phyloP scores from a whole-genome alignment of 1,139 yeast genomes.

The Yamadazyma epiphylla region DNA sequence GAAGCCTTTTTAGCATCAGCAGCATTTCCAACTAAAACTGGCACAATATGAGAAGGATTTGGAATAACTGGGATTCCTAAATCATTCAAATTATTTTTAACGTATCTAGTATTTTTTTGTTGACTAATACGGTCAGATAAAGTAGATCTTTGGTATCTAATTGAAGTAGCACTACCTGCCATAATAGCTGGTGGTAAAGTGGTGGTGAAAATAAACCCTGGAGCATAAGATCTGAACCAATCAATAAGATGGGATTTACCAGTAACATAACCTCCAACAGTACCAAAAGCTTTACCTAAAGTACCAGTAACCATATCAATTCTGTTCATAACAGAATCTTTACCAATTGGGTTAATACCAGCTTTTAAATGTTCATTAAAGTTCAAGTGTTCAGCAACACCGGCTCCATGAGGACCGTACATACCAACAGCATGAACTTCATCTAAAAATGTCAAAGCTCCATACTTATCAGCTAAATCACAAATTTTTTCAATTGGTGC shows the following conservation, averaged over 20 bases:
- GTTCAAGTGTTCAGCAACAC: conserved; percentile 95
- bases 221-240: conserved; percentile 95
- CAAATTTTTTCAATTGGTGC: conserved; percentile 92
- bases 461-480: conserved; percentile 94
- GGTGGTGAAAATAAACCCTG: conserved; percentile 96
- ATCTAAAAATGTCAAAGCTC: conserved; percentile 93
- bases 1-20: conserved; percentile 88
- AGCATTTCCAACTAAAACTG: conserved; percentile 92
- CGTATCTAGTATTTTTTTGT: conserved; percentile 82
- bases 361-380: conserved; percentile 72
- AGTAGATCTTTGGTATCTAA: conserved; percentile 78
- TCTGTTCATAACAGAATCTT: conserved; percentile 73
- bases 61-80: conserved; percentile 94
- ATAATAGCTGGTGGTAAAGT: conserved; percentile 94
- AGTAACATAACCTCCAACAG: conserved; percentile 97
- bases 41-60: conserved; percentile 96
- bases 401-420: conserved; percentile 99
- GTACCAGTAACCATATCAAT: conserved; percentile 97
- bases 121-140: conserved; percentile 77
- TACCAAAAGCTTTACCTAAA: conserved; percentile 93
- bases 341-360: conserved; percentile 48
- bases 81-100: conserved; percentile 63
- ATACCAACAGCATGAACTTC: conserved; percentile 99
- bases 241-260: conserved; percentile 82
- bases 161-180: conserved; percentile 92